Evolutionary conservation across 352 stramenopile genomes (phyloP), one percentile per base, ranked within the genome.

Genomic region (Pythium periplocum): DNA sequence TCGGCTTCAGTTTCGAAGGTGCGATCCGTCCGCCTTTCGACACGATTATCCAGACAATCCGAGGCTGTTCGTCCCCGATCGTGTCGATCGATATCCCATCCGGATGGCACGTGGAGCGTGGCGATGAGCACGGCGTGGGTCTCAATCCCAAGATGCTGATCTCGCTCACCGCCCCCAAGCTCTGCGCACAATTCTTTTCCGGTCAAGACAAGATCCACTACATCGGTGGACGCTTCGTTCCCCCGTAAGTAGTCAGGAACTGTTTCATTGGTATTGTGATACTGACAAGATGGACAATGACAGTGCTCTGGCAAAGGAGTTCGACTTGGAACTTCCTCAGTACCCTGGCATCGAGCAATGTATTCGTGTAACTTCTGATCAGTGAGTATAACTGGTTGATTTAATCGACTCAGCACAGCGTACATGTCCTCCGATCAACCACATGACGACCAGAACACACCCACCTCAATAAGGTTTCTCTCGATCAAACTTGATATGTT

Each of bases 41-140:
- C 49, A 62, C 61, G 0, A 82, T 98, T 37, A 80, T 99, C 37
- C 36, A 66, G 48, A 75, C 55, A 5, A 65, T 97, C 34, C 68
- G 77, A 57, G 59, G 69, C 45, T 80, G 70, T 41, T 53, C 64
- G 26, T 68, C 78, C 5, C 86, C 91, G 3, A 93, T 99, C 48
- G 77, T 98, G 32, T 98, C 92, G 26, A 94, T 99, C 3, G 97
- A 99, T 69, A 95, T 99, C 56, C 97, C 97, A 0, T 99, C 93
- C 2, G 97, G 96, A 6, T 99, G 97, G 96, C 83, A 99, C 62
- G 97, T 99, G 9, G 90, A 99, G 59, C 66, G 71, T 53, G 85
- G 83, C 72, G 89, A 94, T 43, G 79, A 91, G 40, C 64, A 48
- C 35, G 83, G 86, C 38, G 49, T 81, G 7, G 78, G 87, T 32